Evolutionary conservation across 345 rosid genomes (phyloP).

Genomic region (Arabidopsis suecica): DNA sequence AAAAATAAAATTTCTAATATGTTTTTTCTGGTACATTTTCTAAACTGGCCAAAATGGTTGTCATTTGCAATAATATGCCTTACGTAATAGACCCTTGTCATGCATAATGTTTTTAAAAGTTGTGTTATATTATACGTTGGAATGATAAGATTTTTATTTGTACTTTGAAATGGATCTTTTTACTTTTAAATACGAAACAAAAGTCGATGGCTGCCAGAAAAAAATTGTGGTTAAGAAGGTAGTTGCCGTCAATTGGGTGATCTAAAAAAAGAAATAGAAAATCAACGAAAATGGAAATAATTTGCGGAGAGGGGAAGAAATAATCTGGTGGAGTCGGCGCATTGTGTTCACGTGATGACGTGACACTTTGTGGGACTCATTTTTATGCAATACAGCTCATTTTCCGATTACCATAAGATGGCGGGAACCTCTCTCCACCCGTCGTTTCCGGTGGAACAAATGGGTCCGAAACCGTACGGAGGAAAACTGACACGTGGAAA

Average conservation of each 20-base stretch:
- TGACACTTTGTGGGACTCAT: constrained; percentile 35
- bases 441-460: constrained; percentile 26
- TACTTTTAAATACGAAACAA: neutral
- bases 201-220: constrained; percentile 14
- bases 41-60: constrained; percentile 6
- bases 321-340: constrained; percentile 43
- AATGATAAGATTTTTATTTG: neutral
- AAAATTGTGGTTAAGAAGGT: constrained; percentile 31
- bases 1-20: neutral
- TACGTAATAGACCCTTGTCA: neutral
- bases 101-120: neutral
- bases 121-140: neutral
- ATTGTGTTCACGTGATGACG: constrained; percentile 45
- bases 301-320: neutral
- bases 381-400: constrained; percentile 35
- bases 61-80: neutral
- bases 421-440: constrained; percentile 34
- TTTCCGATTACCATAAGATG: constrained; percentile 11
- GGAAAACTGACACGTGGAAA: constrained; percentile 16
- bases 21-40: neutral
- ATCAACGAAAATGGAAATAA: constrained; percentile 44
- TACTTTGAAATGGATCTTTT: constrained; percentile 2
- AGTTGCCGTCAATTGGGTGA: constrained; percentile 39
- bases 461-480: constrained; percentile 4
- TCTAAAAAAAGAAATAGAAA: constrained; percentile 32